phyloP scores from a whole-genome alignment of 2,329 filamentous ascomycete genomes.

The Colletotrichum theobromicola region DNA sequence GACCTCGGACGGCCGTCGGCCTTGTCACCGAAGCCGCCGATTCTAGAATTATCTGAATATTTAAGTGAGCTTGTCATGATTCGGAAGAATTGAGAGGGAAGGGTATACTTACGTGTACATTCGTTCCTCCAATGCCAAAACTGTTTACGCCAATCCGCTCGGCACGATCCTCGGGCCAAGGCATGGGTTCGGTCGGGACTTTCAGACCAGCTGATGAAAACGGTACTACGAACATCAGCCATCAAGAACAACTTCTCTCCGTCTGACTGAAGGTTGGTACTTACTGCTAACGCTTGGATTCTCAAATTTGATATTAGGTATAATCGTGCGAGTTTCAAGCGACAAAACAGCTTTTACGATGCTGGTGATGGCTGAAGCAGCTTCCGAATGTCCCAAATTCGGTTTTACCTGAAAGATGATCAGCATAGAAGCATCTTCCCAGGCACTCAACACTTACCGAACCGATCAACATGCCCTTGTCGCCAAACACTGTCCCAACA shows the following conservation, averaged over 20 bases:
- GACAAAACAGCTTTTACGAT: slow-evolving; percentile 37
- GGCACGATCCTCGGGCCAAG: slow-evolving; percentile 29
- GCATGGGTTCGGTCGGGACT: slow-evolving; percentile 28
- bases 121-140: slow-evolving; percentile 45
- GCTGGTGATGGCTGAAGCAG: slow-evolving; percentile 32
- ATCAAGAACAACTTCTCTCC: neutral
- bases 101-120: slow-evolving; percentile 35
- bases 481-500: slow-evolving; percentile 34
- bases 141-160: slow-evolving; percentile 39
- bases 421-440: accelerated
- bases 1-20: neutral
- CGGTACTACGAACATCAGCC: slow-evolving; percentile 11
- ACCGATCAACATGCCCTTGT: slow-evolving; percentile 30
- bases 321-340: slow-evolving; percentile 11
- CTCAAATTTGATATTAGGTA: slow-evolving; percentile 23
- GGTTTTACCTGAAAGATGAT: slow-evolving; percentile 37
- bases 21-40: neutral
- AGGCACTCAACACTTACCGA: slow-evolving; percentile 13
- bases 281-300: slow-evolving; percentile 14
- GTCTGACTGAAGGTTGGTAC: neutral
- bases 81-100: neutral
- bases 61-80: neutral
- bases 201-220: slow-evolving; percentile 25
- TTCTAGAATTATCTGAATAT: slow-evolving; percentile 3
- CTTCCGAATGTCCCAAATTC: slow-evolving; percentile 43